Evolutionary conservation across 441 rosid genomes (phyloP), one percentile per base, ranked within the genome.

Genomic region (Pelargonium citronellum): DNA sequence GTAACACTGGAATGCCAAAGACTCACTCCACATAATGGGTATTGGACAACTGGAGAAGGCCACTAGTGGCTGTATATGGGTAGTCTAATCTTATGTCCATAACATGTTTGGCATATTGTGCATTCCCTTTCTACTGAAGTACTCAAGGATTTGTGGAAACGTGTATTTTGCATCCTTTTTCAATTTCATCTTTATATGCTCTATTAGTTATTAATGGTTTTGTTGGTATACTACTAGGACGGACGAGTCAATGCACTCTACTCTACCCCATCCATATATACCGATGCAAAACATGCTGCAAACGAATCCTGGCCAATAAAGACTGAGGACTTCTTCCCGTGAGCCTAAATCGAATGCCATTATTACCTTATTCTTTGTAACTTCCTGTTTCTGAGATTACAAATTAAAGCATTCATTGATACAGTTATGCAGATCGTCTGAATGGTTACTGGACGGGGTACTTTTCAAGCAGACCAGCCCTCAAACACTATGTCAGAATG

Each of bases 381-480:
- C 44, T 47, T 64, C 30, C 63, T 62, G 53, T n/a, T 67, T 67
- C 78, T 69, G 64, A 57, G 60, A 64, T 69, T 70, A 65, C 68
- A 34, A 67, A 72, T 72, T 78, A 70, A 78, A 46, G 69, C 66
- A 58, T 81, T 44, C 16, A 66, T 72, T 22, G 70, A 61, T 67
- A 55, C 92, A 95, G 99, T 67, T 95, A 95, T 72, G 99, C 99
- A 84, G 99, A 95, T 79, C 92, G 89, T 81, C 83, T 70, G 68
- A 88, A 92, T 86, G 92, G 89, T 76, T 95, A 89, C 79, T 95
- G 99, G 99, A 95, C 99, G 47, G 98, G 99, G 70, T 95, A 92
- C 82, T 95, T 88, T 78, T 75, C 95, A 65, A 95, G 99, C 75
- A 89, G 99, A 74, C 91, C 99, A 69, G 93, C 97, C 65, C 69